These are phyloP conservation scores for Hanseniaspora taiwanica DNA, from an alignment of 805 yeast genomes.

Conservation along the genomic window DNA sequence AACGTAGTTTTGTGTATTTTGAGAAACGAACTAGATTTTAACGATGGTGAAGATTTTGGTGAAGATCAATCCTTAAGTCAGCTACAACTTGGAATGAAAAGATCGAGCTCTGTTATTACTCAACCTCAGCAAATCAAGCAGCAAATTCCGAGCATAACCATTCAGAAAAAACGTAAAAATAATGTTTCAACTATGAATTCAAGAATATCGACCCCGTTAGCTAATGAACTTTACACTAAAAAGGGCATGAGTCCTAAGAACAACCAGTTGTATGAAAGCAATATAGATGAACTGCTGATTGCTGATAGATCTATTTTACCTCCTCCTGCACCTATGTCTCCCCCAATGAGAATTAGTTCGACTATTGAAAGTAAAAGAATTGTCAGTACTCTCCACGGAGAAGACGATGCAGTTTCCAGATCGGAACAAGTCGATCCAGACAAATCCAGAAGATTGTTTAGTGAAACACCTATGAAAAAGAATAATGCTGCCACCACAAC, in stretches of 20 bases:
- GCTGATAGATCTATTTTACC: constrained; percentile 24
- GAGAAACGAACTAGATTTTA: constrained; percentile 26
- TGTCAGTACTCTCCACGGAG: constrained; percentile 16
- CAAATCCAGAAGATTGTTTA: constrained; percentile 24
- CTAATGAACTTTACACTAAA: constrained; percentile 25
- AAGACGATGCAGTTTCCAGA: constrained; percentile 26
- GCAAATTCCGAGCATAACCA: constrained; percentile 9
- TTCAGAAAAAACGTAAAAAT: constrained; percentile 17
- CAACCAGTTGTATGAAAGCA: constrained; percentile 12
- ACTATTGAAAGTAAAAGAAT: constrained; percentile 19
- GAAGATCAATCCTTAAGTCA: constrained; percentile 5
- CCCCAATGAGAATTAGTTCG: constrained; percentile 26
- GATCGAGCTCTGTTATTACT: constrained; percentile 4
- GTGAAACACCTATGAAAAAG: constrained; percentile 1
- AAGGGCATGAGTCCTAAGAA: not conserved
- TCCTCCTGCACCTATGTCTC: constrained; percentile 27
- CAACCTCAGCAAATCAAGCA: constrained; percentile 1
- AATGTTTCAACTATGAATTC: constrained; percentile 10
- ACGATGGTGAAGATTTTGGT: constrained; percentile 1
- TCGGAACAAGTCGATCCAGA: constrained; percentile 27
- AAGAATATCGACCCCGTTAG: constrained; percentile 28
- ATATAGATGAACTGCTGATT: constrained; percentile 17
- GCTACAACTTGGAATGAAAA: constrained; percentile 5
- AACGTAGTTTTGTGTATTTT: constrained; percentile 35
- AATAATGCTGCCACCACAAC: not conserved